These are phyloP conservation scores for Ganoderma lingzhi DNA, from an alignment of 1,284 basidiomycete species.

Conservation along the genomic window DNA sequence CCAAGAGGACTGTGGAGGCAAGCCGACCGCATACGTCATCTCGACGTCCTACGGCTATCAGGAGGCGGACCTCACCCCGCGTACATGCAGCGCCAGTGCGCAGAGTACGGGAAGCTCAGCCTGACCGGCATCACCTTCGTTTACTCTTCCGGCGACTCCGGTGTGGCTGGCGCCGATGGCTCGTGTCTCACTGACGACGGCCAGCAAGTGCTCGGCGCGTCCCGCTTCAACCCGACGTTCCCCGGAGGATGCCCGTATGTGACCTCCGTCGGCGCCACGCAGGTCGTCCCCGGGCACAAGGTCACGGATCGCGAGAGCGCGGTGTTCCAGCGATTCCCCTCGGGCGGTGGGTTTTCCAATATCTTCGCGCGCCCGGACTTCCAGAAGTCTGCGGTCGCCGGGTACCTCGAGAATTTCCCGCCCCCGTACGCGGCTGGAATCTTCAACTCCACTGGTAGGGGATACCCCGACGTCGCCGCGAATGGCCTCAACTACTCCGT, in stretches of 20 bases:
- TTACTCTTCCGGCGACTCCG: conserved; percentile 71
- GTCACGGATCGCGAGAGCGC: conserved; percentile 59
- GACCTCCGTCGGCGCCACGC: conserved; percentile 65
- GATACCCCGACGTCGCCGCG: conserved; percentile 54
- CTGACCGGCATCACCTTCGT: conserved; percentile 66
- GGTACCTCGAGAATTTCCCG: conserved; percentile 43
- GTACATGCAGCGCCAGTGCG: conserved; percentile 61
- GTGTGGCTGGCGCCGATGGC: conserved; percentile 57
- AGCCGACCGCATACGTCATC: conserved; percentile 58
- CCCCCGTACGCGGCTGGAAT: conserved; percentile 47
- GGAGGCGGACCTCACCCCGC: conserved; percentile 54
- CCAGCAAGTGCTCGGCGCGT: conserved; percentile 44
- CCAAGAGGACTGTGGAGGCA: conserved; percentile 58
- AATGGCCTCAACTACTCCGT: conserved; percentile 44
- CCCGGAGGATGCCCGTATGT: conserved; percentile 65
- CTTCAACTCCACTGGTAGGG: conserved; percentile 44
- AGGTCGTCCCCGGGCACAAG: conserved; percentile 50
- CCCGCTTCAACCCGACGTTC: conserved; percentile 59
- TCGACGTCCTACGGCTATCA: conserved; percentile 62
- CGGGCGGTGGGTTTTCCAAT: conserved; percentile 55
- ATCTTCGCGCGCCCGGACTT: conserved; percentile 51
- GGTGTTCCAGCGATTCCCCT: conserved; percentile 44
- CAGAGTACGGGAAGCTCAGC: conserved; percentile 66
- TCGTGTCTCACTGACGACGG: conserved; percentile 53
- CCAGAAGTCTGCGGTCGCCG: conserved; percentile 46